Percentiles rank a stretch among this genome's conserved stretches.
phyloP scores from a whole-genome alignment of 768 basidiomycete genomes.

The Boletus vinaceobasis region DNA sequence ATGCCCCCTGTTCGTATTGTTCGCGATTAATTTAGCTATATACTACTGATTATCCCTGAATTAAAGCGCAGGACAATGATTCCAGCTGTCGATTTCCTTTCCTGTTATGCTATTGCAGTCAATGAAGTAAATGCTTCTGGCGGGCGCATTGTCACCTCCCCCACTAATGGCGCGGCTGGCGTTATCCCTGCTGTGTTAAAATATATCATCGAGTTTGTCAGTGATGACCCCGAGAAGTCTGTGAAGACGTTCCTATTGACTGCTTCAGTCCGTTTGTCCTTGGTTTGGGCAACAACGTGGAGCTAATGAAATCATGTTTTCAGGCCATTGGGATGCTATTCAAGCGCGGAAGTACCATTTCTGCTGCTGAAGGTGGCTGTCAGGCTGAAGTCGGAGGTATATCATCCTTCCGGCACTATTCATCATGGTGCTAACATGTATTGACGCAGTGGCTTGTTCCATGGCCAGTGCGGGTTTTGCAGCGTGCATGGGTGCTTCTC shows the following conservation, averaged over 20 bases:
- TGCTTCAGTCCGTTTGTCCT: conserved; percentile 57
- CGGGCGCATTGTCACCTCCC: conserved; percentile 92
- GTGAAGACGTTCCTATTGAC: conserved; percentile 88
- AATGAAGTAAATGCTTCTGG: conserved; percentile 95
- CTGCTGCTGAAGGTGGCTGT: conserved; percentile 93
- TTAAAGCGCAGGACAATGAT: conserved; percentile 77
- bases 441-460: conserved; percentile 73
- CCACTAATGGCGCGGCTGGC: conserved; percentile 91
- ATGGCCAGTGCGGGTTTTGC: conserved; percentile 96
- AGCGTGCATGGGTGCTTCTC: conserved; percentile 89
- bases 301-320: conserved; percentile 8
- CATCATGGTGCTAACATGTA: neutral
- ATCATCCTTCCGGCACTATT: conserved; percentile 9
- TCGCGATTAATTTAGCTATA: neutral
- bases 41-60: neutral
- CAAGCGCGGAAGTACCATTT: conserved; percentile 96
- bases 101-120: conserved; percentile 91
- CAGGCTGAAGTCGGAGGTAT: conserved; percentile 92
- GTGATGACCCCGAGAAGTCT: conserved; percentile 86
- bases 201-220: conserved; percentile 88
- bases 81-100: conserved; percentile 90
- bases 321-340: conserved; percentile 93
- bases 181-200: conserved; percentile 92
- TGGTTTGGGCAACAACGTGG: neutral
- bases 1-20: conserved; percentile 68